Evolutionary conservation across 2,329 filamentous ascomycete species (phyloP).

Genomic region (Arthroderma sp.): DNA sequence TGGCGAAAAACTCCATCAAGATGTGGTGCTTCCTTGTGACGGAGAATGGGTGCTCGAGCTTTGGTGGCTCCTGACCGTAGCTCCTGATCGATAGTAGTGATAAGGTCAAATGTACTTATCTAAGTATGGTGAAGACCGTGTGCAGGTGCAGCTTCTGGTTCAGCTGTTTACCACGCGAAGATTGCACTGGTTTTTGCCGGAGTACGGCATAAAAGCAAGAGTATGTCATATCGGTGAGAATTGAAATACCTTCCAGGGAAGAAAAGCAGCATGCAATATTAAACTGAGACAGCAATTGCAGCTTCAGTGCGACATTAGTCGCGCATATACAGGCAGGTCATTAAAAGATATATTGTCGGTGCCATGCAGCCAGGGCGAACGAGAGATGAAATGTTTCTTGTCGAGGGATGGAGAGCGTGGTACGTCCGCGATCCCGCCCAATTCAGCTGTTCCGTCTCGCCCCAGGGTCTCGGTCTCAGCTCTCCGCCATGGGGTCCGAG

Average conservation of each 20-base stretch:
- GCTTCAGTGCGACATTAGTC: neutral
- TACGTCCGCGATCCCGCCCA: neutral
- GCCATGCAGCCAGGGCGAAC: neutral
- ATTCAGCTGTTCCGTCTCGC: neutral
- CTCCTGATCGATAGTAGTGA: too few relatives aligned
- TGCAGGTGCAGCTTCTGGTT: neutral
- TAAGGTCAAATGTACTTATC: too few relatives aligned
- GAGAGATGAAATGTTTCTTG: neutral
- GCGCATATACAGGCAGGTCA: neutral
- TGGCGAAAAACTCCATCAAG: neutral
- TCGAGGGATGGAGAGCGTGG: neutral
- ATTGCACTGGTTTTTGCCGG: neutral
- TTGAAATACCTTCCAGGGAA: neutral
- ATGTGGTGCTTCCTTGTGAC: neutral
- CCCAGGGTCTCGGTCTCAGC: neutral
- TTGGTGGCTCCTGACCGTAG: too few relatives aligned
- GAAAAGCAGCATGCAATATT: neutral
- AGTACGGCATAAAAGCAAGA: neutral
- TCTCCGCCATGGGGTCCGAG: neutral
- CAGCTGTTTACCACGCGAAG: neutral
- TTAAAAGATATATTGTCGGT: neutral
- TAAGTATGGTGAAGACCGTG: too few relatives aligned
- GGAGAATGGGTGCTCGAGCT: neutral
- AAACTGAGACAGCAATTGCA: neutral
- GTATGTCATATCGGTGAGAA: neutral